Percentiles rank a stretch among this genome's conserved stretches.
Conservation (phyloP, 2,329 filamentous ascomycete genomes). For the Teratosphaeria viscida region DNA sequence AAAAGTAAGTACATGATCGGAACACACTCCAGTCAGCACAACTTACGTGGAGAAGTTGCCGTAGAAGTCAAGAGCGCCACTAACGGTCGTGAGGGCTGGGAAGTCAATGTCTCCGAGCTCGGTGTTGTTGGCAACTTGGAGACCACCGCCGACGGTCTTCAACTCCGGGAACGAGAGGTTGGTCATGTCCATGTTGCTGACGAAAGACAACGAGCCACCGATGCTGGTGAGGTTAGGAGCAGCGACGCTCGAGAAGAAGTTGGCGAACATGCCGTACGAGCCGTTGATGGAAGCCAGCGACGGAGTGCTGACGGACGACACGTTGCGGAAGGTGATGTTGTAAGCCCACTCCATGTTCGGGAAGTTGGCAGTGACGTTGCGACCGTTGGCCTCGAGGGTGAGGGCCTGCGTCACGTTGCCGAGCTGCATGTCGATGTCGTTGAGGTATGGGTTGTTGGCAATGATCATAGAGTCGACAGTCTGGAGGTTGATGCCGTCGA, state of each 20-base stretch:
- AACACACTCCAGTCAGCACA: neutral
- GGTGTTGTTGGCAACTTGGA: slow-evolving; percentile 87
- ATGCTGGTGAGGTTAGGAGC: slow-evolving; percentile 63
- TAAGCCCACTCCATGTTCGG: slow-evolving; percentile 67
- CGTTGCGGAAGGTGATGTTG: slow-evolving; percentile 75
- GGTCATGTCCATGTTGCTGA: slow-evolving; percentile 45
- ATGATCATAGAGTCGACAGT: slow-evolving; percentile 66
- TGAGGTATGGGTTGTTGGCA: slow-evolving; percentile 80
- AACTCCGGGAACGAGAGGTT: slow-evolving; percentile 71
- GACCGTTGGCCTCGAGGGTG: slow-evolving; percentile 70
- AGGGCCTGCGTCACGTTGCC: slow-evolving; percentile 62
- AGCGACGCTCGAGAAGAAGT: slow-evolving; percentile 53
- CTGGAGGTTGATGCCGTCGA: slow-evolving; percentile 71
- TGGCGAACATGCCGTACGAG: slow-evolving; percentile 75
- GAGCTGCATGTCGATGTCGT: slow-evolving; percentile 65
- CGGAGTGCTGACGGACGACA: slow-evolving; percentile 62
- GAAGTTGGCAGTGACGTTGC: slow-evolving; percentile 60
- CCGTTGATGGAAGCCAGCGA: slow-evolving; percentile 63
- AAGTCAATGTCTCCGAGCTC: slow-evolving; percentile 57
- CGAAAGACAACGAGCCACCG: slow-evolving; percentile 47
- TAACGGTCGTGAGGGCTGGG: slow-evolving; percentile 55
- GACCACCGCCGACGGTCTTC: slow-evolving; percentile 60
- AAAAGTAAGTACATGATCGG: neutral
- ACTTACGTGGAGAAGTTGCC: slow-evolving; percentile 77
- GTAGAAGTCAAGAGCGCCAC: slow-evolving; percentile 72